Evolutionary conservation across 2,329 filamentous ascomycete species (phyloP), one percentile per base, ranked within the genome.

Genomic region (Fusarium sp.): DNA sequence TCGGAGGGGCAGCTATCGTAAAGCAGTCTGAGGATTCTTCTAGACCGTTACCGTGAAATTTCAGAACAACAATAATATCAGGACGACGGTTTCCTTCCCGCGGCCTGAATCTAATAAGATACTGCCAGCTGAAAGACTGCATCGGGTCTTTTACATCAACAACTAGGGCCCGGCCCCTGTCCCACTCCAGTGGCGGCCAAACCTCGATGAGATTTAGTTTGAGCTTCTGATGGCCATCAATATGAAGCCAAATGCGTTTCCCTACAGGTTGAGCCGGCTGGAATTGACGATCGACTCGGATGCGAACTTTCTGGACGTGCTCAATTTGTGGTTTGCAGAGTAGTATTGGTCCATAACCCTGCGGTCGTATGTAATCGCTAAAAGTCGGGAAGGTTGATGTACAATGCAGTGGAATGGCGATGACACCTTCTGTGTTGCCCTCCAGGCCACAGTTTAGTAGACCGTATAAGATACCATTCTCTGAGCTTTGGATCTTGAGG

Each of bases 281-380:
- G 0, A 2, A 0, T 23, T 64, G 57, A 11, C 46, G 40, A 6
- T 42, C 15, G 17, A 64, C 11, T 5, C 20, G 12, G 10, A 64
- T 55, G 2, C 35, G 41, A 15, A 63, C 23, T 4, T 42, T 26
- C 0, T 32, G 12, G 9, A 0, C 17, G 4, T 6, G 14, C 2
- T 18, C 12, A 2, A 11, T 7, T 2, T 2, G 8, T 2, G 7
- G 2, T 5, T 20, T 18, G 3, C 5, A 10, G 3, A 26, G 27
- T 7, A 58, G 50, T 1, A 57, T 38, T 8, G 60, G 55, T 2
- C 18, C 23, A 7, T 26, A 18, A 2, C n/a, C 30, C 5, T 46
- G n/a, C 1, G 61, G 61, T 6, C 61, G 15, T 0, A 55, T 30
- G 4, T 48, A 55, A 8, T 46, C 35, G 11, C 27, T 55, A 11